A percentile compares a stretch with the other conserved stretches of the same genome.
phyloP scores from a whole-genome alignment of 176 grass and related monocot species.

The sorghum (Sorghum bicolor) region DNA sequence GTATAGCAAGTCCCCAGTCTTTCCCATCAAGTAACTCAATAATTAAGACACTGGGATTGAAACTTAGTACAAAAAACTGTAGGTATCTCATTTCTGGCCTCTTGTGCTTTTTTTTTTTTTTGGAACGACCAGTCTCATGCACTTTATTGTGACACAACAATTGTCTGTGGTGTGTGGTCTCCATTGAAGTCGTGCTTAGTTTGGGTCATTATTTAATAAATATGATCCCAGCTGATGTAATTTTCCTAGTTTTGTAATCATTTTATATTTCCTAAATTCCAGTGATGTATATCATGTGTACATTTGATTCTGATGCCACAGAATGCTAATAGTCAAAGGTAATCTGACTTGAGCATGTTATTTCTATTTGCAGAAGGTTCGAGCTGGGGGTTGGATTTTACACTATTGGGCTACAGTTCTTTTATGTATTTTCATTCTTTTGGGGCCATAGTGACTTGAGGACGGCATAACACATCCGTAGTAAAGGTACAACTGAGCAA shows the following conservation, averaged over 20 bases:
- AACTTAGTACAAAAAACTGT: background rate
- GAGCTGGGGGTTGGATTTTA: conserved; percentile 41
- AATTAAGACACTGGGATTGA: background rate
- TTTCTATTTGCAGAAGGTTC: conserved; percentile 50
- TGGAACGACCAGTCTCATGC: background rate
- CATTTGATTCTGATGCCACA: background rate
- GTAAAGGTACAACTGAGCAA: conserved; percentile 26
- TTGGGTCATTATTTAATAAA: background rate
- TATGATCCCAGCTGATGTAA: background rate
- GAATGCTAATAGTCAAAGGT: background rate
- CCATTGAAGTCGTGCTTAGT: background rate
- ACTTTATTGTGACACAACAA: background rate
- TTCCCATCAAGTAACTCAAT: background rate
- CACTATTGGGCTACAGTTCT: conserved; percentile 46
- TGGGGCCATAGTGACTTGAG: conserved; percentile 31
- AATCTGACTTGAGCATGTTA: conserved; percentile 33
- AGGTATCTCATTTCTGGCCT: background rate
- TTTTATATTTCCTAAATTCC: background rate
- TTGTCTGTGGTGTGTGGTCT: background rate
- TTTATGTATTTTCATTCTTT: conserved; percentile 46
- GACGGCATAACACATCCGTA: conserved; percentile 33
- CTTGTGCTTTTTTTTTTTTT: background rate
- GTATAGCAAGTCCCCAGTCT: background rate
- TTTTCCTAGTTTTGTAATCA: background rate
- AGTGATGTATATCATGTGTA: conserved; percentile 2